Evolutionary conservation across 1,139 yeast species (phyloP).

Genomic region (Candida pseudoviswanathii): DNA sequence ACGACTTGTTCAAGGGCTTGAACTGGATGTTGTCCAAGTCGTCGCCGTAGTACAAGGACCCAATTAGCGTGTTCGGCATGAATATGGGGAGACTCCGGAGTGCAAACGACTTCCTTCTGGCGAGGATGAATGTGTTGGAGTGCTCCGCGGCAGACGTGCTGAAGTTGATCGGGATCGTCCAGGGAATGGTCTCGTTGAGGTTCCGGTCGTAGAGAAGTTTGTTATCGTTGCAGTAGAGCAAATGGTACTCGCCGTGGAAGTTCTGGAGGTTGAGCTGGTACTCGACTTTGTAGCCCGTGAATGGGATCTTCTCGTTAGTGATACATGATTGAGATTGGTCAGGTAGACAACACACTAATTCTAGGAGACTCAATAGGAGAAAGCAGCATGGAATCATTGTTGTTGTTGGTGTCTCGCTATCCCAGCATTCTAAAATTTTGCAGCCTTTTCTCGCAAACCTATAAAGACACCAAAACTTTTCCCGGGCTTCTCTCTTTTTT

Average conservation of each 20-base stretch:
- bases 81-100: conserved; percentile 26
- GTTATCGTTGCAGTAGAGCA: conserved; percentile 35
- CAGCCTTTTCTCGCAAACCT: neutral
- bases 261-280: conserved; percentile 22
- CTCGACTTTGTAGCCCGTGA: conserved; percentile 38
- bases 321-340: conserved; percentile 19
- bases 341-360: conserved; percentile 9
- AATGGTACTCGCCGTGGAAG: conserved; percentile 21
- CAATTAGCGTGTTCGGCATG: conserved; percentile 29
- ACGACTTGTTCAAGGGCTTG: conserved; percentile 12
- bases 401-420: no score
- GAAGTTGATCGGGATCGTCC: conserved; percentile 22
- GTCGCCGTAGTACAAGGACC: conserved; percentile 24
- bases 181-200: conserved; percentile 28
- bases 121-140: conserved; percentile 18
- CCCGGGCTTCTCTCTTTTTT: neutral
- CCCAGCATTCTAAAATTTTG: no score
- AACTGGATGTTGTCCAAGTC: conserved; percentile 5
- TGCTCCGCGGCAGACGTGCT: conserved; percentile 2
- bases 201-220: conserved; percentile 27
- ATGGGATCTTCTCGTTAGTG: conserved; percentile 21
- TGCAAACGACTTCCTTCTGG: conserved; percentile 29
- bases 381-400: no score
- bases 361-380: neutral
- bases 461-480: neutral